Conservation (phyloP, 805 yeast species). For the Candida alai region DNA sequence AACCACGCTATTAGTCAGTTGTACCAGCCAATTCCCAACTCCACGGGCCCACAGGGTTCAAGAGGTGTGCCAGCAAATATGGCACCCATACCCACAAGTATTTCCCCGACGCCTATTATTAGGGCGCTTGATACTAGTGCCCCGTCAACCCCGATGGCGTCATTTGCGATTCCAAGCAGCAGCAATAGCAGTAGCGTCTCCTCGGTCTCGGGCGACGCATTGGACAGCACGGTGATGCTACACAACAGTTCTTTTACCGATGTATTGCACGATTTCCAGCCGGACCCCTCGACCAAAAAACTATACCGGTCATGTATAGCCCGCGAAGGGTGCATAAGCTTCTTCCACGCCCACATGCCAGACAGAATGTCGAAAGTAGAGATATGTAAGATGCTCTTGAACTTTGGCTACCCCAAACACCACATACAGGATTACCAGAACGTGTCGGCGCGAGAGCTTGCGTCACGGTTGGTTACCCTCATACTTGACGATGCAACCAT, state of each 20-base stretch:
- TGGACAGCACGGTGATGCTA: too few species aligned
- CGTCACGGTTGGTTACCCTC: slow-evolving; percentile 9
- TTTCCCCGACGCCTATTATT: too few species aligned
- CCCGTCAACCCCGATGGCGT: too few species aligned
- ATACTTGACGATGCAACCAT: slow-evolving; percentile 10
- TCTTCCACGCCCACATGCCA: slow-evolving; percentile 14
- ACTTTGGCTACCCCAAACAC: slow-evolving; percentile 15
- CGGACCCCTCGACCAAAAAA: slow-evolving; percentile 5
- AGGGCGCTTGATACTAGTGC: too few species aligned
- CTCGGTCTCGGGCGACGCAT: too few species aligned
- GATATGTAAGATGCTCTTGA: slow-evolving; percentile 12
- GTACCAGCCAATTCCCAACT: too few species aligned
- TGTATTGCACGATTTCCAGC: neutral
- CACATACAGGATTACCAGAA: slow-evolving; percentile 7
- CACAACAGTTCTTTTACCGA: neutral
- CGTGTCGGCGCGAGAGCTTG: slow-evolving; percentile 9
- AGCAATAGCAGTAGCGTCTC: too few species aligned
- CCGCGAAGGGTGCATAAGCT: slow-evolving; percentile 13
- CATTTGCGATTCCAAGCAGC: too few species aligned
- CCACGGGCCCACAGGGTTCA: too few species aligned
- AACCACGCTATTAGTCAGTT: too few species aligned
- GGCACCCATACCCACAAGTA: too few species aligned
- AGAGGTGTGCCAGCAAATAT: too few species aligned
- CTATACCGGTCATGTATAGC: slow-evolving; percentile 13
- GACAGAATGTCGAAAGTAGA: slow-evolving; percentile 12